phyloP scores from a whole-genome alignment of 2,329 filamentous ascomycete genomes.

The Ceratocystis albifundus region DNA sequence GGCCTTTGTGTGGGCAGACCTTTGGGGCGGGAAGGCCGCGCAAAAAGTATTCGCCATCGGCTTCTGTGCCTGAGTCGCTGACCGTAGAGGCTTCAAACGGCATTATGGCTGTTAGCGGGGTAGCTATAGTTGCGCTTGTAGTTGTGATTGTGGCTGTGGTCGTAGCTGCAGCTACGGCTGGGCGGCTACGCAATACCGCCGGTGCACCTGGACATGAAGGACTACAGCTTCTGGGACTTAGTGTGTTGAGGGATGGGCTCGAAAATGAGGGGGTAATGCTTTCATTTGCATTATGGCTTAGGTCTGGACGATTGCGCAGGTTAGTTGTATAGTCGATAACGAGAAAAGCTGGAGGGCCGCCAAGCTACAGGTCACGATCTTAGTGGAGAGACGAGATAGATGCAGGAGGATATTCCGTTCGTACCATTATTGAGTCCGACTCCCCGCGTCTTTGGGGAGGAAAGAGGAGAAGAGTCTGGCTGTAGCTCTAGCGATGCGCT shows the following conservation, averaged over 20 bases:
- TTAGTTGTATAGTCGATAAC: no score
- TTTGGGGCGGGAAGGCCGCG: slow-evolving; percentile 74
- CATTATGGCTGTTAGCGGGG: background rate
- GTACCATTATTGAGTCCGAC: background rate
- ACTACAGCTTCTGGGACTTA: background rate
- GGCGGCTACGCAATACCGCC: background rate
- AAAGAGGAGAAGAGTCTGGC: no score
- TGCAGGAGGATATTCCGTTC: background rate
- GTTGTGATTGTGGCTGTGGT: background rate
- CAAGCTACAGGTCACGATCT: no score
- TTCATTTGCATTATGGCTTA: no score
- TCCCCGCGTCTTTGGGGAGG: background rate
- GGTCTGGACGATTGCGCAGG: no score
- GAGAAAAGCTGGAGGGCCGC: no score
- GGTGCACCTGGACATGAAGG: background rate
- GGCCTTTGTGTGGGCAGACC: slow-evolving; percentile 61
- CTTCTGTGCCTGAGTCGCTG: slow-evolving; percentile 88
- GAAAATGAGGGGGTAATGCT: background rate
- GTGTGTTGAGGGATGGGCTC: background rate
- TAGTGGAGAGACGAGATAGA: no score
- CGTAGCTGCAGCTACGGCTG: background rate
- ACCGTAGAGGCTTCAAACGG: slow-evolving; percentile 11
- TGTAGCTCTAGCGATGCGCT: background rate
- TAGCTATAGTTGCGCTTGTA: background rate
- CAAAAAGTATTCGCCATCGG: slow-evolving; percentile 83